phyloP scores from a whole-genome alignment of 345 rosid genomes.

The Fremontodendron californicum region DNA sequence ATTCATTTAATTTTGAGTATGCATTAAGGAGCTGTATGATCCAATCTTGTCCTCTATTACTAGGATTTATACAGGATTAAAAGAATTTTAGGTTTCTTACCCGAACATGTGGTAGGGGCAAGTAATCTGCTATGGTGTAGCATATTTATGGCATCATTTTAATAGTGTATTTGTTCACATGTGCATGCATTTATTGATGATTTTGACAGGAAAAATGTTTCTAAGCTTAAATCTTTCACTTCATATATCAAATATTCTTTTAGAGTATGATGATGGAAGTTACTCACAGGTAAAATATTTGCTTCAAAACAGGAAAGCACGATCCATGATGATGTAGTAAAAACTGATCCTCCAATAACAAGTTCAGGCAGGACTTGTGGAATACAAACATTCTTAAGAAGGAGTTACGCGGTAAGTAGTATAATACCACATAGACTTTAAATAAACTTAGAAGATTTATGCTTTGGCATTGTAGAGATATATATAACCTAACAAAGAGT shows the following conservation, averaged over 20 bases:
- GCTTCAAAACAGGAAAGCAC: neutral
- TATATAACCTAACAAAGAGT: neutral
- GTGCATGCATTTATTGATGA: neutral
- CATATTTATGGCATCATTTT: too few relatives aligned
- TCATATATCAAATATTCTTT: neutral
- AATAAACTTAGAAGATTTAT: neutral
- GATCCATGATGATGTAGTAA: too few relatives aligned
- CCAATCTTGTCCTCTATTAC: neutral
- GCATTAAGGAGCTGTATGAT: neutral
- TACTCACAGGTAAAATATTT: neutral
- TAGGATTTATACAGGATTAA: neutral
- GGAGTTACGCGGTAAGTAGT: neutral
- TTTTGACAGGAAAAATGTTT: neutral
- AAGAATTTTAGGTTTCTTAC: neutral
- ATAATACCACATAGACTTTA: neutral
- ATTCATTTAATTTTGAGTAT: too few relatives aligned
- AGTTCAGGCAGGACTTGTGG: neutral
- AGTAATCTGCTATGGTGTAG: neutral
- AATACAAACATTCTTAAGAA: neutral
- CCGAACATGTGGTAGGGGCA: too few relatives aligned
- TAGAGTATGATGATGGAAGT: neutral
- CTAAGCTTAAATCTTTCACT: neutral
- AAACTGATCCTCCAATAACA: too few relatives aligned
- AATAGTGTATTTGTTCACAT: too few relatives aligned
- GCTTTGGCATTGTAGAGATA: neutral